phyloP scores from a whole-genome alignment of 2,329 filamentous ascomycete species.

The Celoporthe dispersa region DNA sequence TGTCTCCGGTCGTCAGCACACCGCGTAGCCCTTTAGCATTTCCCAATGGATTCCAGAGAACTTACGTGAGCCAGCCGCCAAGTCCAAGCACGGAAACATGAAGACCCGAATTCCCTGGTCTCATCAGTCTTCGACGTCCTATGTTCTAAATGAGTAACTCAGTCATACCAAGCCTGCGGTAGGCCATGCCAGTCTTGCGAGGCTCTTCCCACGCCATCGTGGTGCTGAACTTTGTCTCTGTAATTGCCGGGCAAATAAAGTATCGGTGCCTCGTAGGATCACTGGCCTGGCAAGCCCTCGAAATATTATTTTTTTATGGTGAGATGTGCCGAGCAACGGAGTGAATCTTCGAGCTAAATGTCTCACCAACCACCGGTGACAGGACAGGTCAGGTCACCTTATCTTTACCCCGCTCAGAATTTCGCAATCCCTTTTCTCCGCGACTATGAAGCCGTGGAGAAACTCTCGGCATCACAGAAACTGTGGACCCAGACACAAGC shows the following conservation, averaged over 20 bases:
- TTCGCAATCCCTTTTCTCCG: neutral
- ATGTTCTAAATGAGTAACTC: neutral
- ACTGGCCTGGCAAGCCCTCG: neutral
- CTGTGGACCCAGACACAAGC: too few relatives aligned
- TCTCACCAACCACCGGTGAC: neutral
- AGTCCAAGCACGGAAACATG: slow-evolving; percentile 76
- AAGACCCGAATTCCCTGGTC: slow-evolving; percentile 59
- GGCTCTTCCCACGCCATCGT: slow-evolving; percentile 50
- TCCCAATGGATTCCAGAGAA: neutral
- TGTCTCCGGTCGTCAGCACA: slow-evolving; percentile 27
- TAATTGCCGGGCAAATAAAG: neutral
- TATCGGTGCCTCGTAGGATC: neutral
- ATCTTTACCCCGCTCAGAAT: neutral
- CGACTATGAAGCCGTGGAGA: slow-evolving; percentile 19
- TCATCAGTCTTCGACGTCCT: slow-evolving; percentile 5
- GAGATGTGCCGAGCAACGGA: neutral
- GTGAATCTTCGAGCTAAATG: neutral
- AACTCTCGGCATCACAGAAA: slow-evolving; percentile 25
- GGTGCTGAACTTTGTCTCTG: neutral
- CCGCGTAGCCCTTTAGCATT: neutral
- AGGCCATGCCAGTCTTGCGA: slow-evolving; percentile 49
- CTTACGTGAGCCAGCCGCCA: slow-evolving; percentile 75
- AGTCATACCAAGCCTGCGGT: slow-evolving; percentile 40
- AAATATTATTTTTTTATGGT: neutral
- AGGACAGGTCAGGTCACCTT: neutral